These are phyloP conservation scores for Gymnopus androsaceus DNA, from an alignment of 1,284 basidiomycete genomes.

Conservation along the genomic window DNA sequence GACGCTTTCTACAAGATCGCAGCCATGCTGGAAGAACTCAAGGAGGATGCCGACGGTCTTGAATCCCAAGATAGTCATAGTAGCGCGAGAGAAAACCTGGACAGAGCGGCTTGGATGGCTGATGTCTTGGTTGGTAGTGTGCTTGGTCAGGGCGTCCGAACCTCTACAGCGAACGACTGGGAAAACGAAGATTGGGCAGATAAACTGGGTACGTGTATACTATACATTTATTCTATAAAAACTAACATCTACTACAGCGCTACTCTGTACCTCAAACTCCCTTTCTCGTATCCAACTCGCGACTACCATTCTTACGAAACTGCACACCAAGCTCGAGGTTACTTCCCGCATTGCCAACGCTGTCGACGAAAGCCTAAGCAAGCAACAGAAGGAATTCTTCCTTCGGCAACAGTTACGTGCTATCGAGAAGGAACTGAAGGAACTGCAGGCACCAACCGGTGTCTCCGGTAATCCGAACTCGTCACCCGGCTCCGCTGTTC, in stretches of 20 bases:
- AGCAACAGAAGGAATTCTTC: constrained; percentile 83
- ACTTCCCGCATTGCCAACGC: constrained; percentile 74
- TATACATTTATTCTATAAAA: constrained; percentile 5
- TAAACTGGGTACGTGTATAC: constrained; percentile 58
- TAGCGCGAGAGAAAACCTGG: constrained; percentile 41
- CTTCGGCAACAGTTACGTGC: constrained; percentile 86
- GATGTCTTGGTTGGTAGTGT: constrained; percentile 70
- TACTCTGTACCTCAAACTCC: constrained; percentile 56
- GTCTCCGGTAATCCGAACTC: constrained; percentile 22
- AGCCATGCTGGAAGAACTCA: constrained; percentile 53
- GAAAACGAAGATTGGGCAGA: constrained; percentile 62
- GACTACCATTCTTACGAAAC: constrained; percentile 69
- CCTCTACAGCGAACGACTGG: constrained; percentile 1
- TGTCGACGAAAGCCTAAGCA: constrained; percentile 77
- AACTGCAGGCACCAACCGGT: constrained; percentile 45
- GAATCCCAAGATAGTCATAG: constrained; percentile 50
- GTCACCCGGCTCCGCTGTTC: not conserved
- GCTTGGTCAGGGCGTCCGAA: not conserved
- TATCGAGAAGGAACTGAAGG: constrained; percentile 84
- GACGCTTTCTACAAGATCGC: constrained; percentile 68
- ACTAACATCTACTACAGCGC: constrained; percentile 39
- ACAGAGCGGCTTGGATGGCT: constrained; percentile 68
- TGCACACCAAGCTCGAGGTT: constrained; percentile 73
- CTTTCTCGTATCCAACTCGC: constrained; percentile 64
- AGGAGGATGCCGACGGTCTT: constrained; percentile 43